A percentile compares a stretch with the other conserved stretches of the same genome.
Evolutionary conservation across 805 yeast genomes (phyloP).

Genomic region (Kluyveromyces siamensis): DNA sequence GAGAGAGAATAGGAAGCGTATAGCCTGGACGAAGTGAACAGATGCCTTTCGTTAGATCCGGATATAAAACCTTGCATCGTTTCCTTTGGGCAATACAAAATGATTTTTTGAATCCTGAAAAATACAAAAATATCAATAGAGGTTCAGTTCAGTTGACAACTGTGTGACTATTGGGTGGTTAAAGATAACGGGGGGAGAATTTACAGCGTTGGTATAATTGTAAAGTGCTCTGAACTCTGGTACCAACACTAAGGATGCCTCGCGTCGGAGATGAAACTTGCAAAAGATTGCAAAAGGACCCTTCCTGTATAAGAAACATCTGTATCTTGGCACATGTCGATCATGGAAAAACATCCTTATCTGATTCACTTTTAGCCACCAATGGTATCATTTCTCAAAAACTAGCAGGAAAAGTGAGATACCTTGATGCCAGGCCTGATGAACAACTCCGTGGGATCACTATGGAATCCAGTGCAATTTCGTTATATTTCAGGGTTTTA

Average conservation of each 20-base stretch:
- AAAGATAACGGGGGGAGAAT: too few relatives aligned
- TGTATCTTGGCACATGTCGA: conserved; percentile 97
- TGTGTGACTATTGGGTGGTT: too few relatives aligned
- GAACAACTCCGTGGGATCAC: conserved; percentile 96
- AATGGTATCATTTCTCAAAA: conserved; percentile 94
- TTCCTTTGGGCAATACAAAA: too few relatives aligned
- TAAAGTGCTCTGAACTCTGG: not conserved
- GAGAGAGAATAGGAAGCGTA: not conserved
- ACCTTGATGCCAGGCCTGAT: conserved; percentile 87
- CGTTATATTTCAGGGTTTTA: conserved; percentile 75
- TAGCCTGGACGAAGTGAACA: too few relatives aligned
- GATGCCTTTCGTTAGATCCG: too few relatives aligned
- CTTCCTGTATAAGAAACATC: conserved; percentile 71
- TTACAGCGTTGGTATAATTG: not conserved
- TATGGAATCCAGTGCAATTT: conserved; percentile 94
- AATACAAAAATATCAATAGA: too few relatives aligned
- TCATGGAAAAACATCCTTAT: conserved; percentile 93
- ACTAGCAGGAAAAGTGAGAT: conserved; percentile 91
- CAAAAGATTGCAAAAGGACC: conserved; percentile 56
- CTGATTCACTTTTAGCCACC: conserved; percentile 86
- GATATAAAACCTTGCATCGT: too few relatives aligned
- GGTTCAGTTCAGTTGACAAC: too few relatives aligned
- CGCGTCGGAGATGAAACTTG: conserved; percentile 58
- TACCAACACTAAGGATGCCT: conserved; percentile 25
- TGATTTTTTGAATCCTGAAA: too few relatives aligned